phyloP scores from a whole-genome alignment of 2,329 filamentous ascomycete species.

The Harringtonia lauricola region DNA sequence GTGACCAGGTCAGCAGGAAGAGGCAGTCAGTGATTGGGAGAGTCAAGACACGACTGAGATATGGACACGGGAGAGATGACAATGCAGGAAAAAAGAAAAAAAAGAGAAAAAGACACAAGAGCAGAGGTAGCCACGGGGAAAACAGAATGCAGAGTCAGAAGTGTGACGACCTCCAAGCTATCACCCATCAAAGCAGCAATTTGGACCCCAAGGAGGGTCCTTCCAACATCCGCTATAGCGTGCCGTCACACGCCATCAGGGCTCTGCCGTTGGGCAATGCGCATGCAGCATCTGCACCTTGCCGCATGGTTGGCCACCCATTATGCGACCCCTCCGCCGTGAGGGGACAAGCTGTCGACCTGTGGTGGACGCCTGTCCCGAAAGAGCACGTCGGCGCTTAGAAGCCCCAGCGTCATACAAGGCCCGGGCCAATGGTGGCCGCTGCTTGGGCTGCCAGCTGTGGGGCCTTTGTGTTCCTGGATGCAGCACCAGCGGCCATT shows the following conservation, averaged over 20 bases:
- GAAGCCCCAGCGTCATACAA: neutral
- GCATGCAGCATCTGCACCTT: no score
- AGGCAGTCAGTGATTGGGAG: neutral
- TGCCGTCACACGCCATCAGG: no score
- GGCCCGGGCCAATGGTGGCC: conserved; percentile 6
- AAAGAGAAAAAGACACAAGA: neutral
- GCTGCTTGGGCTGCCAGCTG: neutral
- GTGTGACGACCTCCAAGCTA: no score
- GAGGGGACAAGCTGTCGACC: no score
- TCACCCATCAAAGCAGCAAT: no score
- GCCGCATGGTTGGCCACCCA: no score
- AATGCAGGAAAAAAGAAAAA: neutral
- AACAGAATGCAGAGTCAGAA: neutral
- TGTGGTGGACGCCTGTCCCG: neutral
- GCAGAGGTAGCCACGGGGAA: neutral
- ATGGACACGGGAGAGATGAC: neutral
- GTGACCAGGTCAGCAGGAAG: neutral
- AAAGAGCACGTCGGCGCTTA: conserved; percentile 1
- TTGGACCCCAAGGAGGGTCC: neutral
- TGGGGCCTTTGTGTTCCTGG: neutral
- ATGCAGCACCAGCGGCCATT: neutral
- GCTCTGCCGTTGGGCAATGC: no score
- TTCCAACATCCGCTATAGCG: neutral
- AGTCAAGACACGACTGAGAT: no score
- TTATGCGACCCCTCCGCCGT: no score